Evolutionary conservation across 331 rosid genomes (phyloP).

Genomic region (Erythrophleum ivorense): DNA sequence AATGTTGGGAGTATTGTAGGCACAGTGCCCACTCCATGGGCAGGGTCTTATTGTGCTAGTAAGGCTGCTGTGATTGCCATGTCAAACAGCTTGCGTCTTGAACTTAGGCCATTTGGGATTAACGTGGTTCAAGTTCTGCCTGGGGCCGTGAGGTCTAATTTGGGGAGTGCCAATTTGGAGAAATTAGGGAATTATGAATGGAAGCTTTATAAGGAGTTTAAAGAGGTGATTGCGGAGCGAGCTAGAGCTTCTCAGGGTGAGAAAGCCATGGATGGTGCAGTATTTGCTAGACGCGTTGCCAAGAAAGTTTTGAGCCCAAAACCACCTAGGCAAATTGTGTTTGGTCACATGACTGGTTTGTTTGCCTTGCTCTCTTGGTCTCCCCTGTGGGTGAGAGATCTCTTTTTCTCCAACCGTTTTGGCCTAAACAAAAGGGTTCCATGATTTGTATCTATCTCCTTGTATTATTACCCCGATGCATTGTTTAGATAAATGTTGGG

Average conservation of each 20-base stretch:
- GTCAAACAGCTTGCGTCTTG: conserved; percentile 65
- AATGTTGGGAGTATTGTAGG: conserved; percentile 81
- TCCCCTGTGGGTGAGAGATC: conserved; percentile 77
- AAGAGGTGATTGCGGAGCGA: conserved; percentile 61
- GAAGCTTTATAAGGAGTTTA: conserved; percentile 68
- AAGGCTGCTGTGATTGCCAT: conserved; percentile 75
- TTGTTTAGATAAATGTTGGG: neutral
- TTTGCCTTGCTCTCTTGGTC: conserved; percentile 69
- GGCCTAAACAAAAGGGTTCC: conserved; percentile 56
- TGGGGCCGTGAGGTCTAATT: conserved; percentile 73
- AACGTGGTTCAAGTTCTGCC: conserved; percentile 75
- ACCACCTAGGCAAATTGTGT: conserved; percentile 69
- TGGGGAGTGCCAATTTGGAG: conserved; percentile 63
- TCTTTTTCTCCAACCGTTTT: conserved; percentile 65
- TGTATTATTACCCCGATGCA: neutral
- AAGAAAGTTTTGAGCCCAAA: conserved; percentile 54
- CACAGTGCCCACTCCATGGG: conserved; percentile 77
- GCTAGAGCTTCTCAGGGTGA: conserved; percentile 81
- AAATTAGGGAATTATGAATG: conserved; percentile 51
- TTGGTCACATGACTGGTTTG: conserved; percentile 77
- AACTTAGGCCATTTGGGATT: conserved; percentile 73
- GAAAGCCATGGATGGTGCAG: conserved; percentile 60
- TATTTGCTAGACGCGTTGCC: conserved; percentile 72
- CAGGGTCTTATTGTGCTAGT: conserved; percentile 76
- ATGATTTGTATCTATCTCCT: neutral